phyloP scores from a whole-genome alignment of 768 basidiomycete species.

The Mycena polygramma region DNA sequence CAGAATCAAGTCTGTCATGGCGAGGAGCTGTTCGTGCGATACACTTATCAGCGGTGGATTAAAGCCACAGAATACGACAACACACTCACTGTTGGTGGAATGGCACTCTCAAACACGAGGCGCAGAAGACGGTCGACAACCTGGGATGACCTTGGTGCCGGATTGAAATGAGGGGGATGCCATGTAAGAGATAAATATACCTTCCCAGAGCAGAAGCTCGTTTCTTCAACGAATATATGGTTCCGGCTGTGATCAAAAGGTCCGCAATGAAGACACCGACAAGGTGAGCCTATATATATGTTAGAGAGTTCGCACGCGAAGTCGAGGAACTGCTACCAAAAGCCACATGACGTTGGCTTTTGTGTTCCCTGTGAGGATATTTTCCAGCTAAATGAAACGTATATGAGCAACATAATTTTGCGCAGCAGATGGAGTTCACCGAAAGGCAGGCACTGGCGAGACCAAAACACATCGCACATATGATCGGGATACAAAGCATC shows the following conservation, averaged over 20 bases:
- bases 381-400: neutral
- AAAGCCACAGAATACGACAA: neutral
- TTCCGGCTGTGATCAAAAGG: slow-evolving; percentile 20
- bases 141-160: slow-evolving; percentile 4
- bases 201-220: slow-evolving; percentile 3
- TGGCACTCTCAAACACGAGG: slow-evolving; percentile 25
- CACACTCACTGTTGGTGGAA: slow-evolving; percentile 26
- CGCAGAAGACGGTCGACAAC: slow-evolving; percentile 21
- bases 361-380: neutral
- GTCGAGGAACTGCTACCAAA: neutral
- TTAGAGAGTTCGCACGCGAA: neutral
- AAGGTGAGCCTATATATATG: slow-evolving; percentile 22
- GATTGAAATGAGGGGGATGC: neutral
- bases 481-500: neutral
- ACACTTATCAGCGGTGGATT: neutral
- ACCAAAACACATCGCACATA: slow-evolving; percentile 9
- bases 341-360: slow-evolving; percentile 25
- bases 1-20: slow-evolving; percentile 20
- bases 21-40: slow-evolving; percentile 4
- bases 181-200: neutral
- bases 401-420: neutral
- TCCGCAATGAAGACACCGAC: slow-evolving; percentile 25
- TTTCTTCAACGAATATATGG: slow-evolving; percentile 7
- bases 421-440: neutral
- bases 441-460: slow-evolving; percentile 9